Conservation (phyloP, 192 early-diverging fungal genomes). For the Mortierella alpina region DNA sequence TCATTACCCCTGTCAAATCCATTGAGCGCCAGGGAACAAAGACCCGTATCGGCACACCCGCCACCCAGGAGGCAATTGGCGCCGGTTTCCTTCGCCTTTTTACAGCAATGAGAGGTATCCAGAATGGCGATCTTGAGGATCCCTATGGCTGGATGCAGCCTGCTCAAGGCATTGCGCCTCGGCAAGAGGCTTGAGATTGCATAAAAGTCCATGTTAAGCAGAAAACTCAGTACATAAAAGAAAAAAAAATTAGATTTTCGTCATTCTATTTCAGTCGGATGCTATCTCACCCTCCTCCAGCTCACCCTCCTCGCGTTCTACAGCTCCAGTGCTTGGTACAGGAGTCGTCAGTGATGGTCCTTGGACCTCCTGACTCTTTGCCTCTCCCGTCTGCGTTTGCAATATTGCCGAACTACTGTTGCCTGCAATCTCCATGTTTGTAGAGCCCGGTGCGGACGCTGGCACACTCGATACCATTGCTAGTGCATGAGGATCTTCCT, state of each 20-base stretch:
- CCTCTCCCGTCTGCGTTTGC: background rate
- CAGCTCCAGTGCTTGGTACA: background rate
- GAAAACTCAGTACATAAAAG: background rate
- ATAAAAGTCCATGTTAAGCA: background rate
- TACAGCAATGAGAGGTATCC: conserved; percentile 70
- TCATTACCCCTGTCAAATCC: conserved; percentile 76
- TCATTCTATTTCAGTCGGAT: conserved; percentile 19
- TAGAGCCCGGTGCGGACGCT: too few species aligned
- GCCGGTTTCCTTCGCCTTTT: conserved; percentile 67
- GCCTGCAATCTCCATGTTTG: too few species aligned
- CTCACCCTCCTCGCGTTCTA: conserved; percentile 38
- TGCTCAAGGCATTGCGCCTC: conserved; percentile 61
- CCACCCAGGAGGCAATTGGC: conserved; percentile 59
- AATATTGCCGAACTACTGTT: too few species aligned
- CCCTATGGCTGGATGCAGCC: conserved; percentile 80
- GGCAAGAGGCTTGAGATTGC: conserved; percentile 18
- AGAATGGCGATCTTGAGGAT: conserved; percentile 71
- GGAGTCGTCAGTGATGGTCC: background rate
- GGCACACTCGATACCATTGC: too few species aligned
- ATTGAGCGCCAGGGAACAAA: conserved; percentile 68
- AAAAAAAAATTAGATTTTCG: conserved; percentile 1
- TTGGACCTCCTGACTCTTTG: background rate
- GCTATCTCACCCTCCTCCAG: conserved; percentile 50
- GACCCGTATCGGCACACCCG: conserved; percentile 54
- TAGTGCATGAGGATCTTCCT: too few species aligned